Conservation (phyloP, 306 rosid genomes). For the Dalbergia cochinchinensis region DNA sequence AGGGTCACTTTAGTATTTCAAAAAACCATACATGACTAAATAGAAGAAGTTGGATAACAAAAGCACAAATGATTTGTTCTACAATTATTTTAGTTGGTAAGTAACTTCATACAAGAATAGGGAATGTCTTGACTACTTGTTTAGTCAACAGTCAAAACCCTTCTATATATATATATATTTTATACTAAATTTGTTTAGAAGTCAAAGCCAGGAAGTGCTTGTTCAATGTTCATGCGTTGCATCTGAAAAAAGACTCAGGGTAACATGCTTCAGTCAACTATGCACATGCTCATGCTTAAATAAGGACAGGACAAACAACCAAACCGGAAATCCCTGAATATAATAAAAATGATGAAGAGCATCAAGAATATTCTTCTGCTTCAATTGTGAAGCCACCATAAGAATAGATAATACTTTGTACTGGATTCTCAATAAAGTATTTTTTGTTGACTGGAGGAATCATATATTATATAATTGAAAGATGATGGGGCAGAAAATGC, state of each 20-base stretch:
- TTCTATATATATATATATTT: slow-evolving; percentile 17
- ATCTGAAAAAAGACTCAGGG: slow-evolving; percentile 52
- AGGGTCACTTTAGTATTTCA: slow-evolving; percentile 18
- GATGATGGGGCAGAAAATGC: slow-evolving; percentile 18
- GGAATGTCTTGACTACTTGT: slow-evolving; percentile 36
- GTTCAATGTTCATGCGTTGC: slow-evolving; percentile 52
- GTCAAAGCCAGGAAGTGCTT: slow-evolving; percentile 62
- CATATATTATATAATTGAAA: background rate
- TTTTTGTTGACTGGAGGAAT: slow-evolving; percentile 9
- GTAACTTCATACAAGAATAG: background rate
- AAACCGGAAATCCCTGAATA: slow-evolving; percentile 23
- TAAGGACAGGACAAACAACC: slow-evolving; percentile 24
- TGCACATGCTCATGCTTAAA: slow-evolving; percentile 69
- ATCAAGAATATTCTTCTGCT: background rate
- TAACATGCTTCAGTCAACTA: slow-evolving; percentile 84
- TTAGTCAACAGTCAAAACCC: slow-evolving; percentile 63
- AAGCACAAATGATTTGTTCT: background rate
- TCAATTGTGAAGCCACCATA: slow-evolving; percentile 1
- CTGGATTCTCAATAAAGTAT: slow-evolving; percentile 17
- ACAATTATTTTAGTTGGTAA: background rate
- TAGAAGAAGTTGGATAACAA: background rate
- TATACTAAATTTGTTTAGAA: slow-evolving; percentile 32
- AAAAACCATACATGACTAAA: background rate
- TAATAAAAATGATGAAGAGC: slow-evolving; percentile 5
- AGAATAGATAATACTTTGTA: slow-evolving; percentile 9